A percentile compares a stretch with the other conserved stretches of the same genome.
Conservation (phyloP, 805 yeast species). For the Sungouiozyma ichnusensis region DNA sequence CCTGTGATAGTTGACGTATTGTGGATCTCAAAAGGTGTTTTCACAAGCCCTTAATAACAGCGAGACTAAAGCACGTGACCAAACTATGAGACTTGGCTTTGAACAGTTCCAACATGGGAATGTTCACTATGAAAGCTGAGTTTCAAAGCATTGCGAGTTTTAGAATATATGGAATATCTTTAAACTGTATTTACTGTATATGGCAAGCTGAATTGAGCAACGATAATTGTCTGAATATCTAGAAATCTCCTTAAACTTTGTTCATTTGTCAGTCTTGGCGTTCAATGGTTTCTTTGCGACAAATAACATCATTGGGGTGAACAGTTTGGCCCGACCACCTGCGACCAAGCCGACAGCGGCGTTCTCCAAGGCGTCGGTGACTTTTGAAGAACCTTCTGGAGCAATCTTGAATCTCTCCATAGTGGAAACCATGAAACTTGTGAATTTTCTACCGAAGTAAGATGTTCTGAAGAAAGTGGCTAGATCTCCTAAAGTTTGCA, state of each 20-base stretch:
- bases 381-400: slow-evolving; percentile 85
- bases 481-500: slow-evolving; percentile 68
- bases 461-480: slow-evolving; percentile 86
- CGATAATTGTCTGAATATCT: too few species aligned
- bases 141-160: too few species aligned
- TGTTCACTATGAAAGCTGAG: too few species aligned
- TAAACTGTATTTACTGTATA: background rate
- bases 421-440: slow-evolving; percentile 69
- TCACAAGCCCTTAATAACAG: background rate
- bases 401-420: slow-evolving; percentile 82
- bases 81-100: too few species aligned
- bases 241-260: background rate
- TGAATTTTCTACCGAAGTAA: slow-evolving; percentile 70
- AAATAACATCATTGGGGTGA: slow-evolving; percentile 97
- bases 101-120: too few species aligned
- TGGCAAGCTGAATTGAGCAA: background rate
- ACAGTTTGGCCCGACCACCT: slow-evolving; percentile 82
- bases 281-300: slow-evolving; percentile 69
- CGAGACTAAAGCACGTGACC: background rate
- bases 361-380: slow-evolving; percentile 87
- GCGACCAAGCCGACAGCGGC: slow-evolving; percentile 92
- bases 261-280: background rate
- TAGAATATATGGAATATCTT: background rate
- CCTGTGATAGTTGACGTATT: background rate
- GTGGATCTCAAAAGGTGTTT: background rate